These are phyloP conservation scores for Cystobasidium slooffiae DNA, from an alignment of 1,284 basidiomycete species.

Conservation along the genomic window DNA sequence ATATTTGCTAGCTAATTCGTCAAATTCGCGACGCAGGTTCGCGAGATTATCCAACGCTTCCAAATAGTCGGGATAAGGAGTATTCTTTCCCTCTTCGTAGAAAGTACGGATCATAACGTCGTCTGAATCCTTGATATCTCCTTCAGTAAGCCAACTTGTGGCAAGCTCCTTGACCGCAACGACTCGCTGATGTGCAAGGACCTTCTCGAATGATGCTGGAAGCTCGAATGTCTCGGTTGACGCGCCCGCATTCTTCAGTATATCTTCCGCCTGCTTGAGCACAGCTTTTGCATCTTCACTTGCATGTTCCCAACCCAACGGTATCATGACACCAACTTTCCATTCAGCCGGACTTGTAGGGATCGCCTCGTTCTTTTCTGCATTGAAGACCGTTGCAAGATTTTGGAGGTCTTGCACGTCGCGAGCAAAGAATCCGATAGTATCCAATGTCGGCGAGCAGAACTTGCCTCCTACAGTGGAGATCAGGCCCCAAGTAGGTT, in stretches of 20 bases:
- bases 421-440: slow-evolving; percentile 52
- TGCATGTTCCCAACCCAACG: slow-evolving; percentile 20
- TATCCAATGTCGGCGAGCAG: slow-evolving; percentile 51
- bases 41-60: slow-evolving; percentile 37
- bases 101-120: slow-evolving; percentile 33
- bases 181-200: slow-evolving; percentile 14
- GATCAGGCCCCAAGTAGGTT: slow-evolving; percentile 90
- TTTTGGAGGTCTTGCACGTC: slow-evolving; percentile 50
- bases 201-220: slow-evolving; percentile 19
- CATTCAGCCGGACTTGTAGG: neutral
- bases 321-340: slow-evolving; percentile 18
- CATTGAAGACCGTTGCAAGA: slow-evolving; percentile 47
- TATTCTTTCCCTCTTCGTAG: slow-evolving; percentile 25
- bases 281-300: slow-evolving; percentile 19
- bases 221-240: slow-evolving; percentile 4
- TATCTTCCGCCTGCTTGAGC: neutral
- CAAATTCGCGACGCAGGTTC: slow-evolving; percentile 14
- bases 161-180: slow-evolving; percentile 32
- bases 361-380: slow-evolving; percentile 4
- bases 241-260: neutral
- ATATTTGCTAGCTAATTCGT: slow-evolving; percentile 24
- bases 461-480: slow-evolving; percentile 73
- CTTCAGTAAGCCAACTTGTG: slow-evolving; percentile 12
- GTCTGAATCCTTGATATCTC: neutral
- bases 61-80: slow-evolving; percentile 1